phyloP scores from a whole-genome alignment of 2,329 filamentous ascomycete genomes.

The Xylariaceae sp. region DNA sequence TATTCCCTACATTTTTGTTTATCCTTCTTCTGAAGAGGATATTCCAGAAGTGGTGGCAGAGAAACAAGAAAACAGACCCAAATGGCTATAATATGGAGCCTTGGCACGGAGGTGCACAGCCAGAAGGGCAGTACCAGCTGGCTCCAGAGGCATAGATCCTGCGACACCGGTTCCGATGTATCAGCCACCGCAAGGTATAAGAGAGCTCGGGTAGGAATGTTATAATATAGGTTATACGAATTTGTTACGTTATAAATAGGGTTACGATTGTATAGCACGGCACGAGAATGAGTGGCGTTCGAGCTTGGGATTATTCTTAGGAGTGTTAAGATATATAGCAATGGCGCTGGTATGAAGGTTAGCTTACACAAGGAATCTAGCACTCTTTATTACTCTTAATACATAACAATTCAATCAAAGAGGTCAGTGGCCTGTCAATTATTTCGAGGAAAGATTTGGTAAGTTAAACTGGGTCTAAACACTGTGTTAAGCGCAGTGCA shows the following conservation, averaged over 20 bases:
- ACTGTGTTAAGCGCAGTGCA: too few relatives aligned
- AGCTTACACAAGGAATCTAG: too few relatives aligned
- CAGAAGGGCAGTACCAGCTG: neutral
- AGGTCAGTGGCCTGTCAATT: too few relatives aligned
- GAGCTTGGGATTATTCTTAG: too few relatives aligned
- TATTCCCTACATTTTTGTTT: conserved; percentile 48
- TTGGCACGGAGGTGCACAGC: conserved; percentile 21
- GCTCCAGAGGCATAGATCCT: conserved; percentile 7
- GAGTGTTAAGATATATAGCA: too few relatives aligned
- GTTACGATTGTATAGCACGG: neutral
- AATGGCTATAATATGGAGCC: conserved; percentile 40
- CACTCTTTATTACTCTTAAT: too few relatives aligned
- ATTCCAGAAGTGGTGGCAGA: conserved; percentile 38
- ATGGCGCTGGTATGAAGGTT: too few relatives aligned
- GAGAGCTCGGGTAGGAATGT: conserved; percentile 16
- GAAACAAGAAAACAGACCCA: conserved; percentile 36
- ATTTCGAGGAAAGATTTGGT: too few relatives aligned
- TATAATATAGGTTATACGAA: too few relatives aligned
- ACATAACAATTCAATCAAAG: too few relatives aligned
- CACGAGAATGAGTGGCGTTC: conserved; percentile 1
- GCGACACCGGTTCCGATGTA: conserved; percentile 18
- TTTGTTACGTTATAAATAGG: neutral
- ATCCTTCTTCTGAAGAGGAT: conserved; percentile 46
- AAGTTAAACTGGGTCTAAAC: too few relatives aligned
- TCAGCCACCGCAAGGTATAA: conserved; percentile 17